phyloP scores from a whole-genome alignment of 257 asterid genomes.

The Solanum corneliomulleri region DNA sequence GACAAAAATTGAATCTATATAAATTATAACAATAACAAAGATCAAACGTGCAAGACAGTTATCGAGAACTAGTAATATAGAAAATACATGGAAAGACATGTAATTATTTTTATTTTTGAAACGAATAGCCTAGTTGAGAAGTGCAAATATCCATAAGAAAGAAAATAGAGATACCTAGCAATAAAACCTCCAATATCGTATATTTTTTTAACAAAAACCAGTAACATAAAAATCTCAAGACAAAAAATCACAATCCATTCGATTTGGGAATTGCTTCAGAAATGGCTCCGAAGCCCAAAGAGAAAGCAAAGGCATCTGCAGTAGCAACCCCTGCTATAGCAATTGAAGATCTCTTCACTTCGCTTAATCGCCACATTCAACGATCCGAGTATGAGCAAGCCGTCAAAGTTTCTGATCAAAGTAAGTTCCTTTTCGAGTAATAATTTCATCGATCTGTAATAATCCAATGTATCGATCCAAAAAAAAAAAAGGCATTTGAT shows the following conservation, averaged over 20 bases:
- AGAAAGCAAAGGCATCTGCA: background rate
- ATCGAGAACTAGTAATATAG: no score
- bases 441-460: background rate
- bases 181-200: background rate
- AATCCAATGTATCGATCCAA: background rate
- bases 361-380: background rate
- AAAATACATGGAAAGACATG: background rate
- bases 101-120: background rate
- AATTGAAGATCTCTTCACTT: background rate
- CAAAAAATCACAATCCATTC: slow-evolving; percentile 7
- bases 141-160: background rate
- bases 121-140: background rate
- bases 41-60: rapidly evolving
- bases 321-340: background rate
- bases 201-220: background rate
- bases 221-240: background rate
- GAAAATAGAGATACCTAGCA: background rate
- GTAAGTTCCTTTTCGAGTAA: background rate
- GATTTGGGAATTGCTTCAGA: background rate
- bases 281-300: background rate
- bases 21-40: no score
- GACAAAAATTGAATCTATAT: no score
- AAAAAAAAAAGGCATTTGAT: background rate
- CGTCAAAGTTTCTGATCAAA: background rate
- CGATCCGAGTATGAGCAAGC: background rate